These are phyloP conservation scores for Cucurbita moschata DNA, from an alignment of 306 rosid genomes.

Conservation along the genomic window DNA sequence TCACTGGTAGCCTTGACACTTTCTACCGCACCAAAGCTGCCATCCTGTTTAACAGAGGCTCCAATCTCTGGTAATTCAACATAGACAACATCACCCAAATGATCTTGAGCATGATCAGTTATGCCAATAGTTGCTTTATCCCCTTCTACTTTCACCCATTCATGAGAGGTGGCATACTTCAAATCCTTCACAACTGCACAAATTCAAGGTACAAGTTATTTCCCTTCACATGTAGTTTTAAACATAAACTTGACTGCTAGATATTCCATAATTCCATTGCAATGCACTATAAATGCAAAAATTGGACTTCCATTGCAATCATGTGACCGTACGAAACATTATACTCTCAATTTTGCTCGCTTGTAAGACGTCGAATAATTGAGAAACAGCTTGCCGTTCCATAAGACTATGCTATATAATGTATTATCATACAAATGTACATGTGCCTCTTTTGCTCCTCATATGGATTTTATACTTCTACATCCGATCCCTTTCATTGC, in stretches of 20 bases:
- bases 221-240: background rate
- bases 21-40: conserved; percentile 80
- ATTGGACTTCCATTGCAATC: background rate
- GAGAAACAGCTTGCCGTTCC: too few species aligned
- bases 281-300: background rate
- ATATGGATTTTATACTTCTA: background rate
- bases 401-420: background rate
- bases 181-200: conserved; percentile 61
- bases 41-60: conserved; percentile 39
- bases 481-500: background rate
- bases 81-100: conserved; percentile 89
- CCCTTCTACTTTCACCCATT: conserved; percentile 85
- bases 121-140: conserved; percentile 65
- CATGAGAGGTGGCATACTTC: conserved; percentile 68
- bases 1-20: conserved; percentile 98
- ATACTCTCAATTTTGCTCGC: background rate
- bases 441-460: background rate
- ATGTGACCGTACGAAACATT: background rate
- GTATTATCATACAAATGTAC: background rate
- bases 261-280: background rate
- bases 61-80: conserved; percentile 88
- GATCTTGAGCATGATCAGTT: conserved; percentile 93
- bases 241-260: background rate
- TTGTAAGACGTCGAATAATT: background rate
- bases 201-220: background rate